These are phyloP conservation scores for Graphium sp. DNA, from an alignment of 2,329 filamentous ascomycete genomes.

Conservation along the genomic window DNA sequence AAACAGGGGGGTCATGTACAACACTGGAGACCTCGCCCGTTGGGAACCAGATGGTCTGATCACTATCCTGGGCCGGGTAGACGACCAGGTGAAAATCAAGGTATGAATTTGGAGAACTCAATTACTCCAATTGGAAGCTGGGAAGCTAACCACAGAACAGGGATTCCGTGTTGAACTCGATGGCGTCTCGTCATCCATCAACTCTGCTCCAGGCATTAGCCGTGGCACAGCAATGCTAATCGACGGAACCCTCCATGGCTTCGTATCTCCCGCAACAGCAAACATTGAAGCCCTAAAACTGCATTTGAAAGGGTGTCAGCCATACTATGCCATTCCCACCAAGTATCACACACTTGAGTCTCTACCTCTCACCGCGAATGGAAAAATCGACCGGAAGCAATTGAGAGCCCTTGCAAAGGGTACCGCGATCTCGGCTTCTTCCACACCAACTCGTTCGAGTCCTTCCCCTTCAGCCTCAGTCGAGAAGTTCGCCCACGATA, in stretches of 20 bases:
- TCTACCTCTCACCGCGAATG: constrained; percentile 34
- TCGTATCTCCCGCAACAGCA: constrained; percentile 21
- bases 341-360: constrained; percentile 21
- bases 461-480: constrained; percentile 12
- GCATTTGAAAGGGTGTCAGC: constrained; percentile 23
- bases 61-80: constrained; percentile 36
- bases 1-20: constrained; percentile 35
- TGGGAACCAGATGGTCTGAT: constrained; percentile 36
- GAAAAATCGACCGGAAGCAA: constrained; percentile 35
- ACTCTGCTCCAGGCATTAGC: constrained; percentile 24
- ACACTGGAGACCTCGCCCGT: constrained; percentile 39
- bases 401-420: constrained; percentile 17
- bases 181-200: constrained; percentile 32
- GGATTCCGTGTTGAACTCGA: constrained; percentile 46
- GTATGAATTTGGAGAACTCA: constrained; percentile 9
- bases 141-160: constrained; percentile 9
- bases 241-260: constrained; percentile 29
- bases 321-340: constrained; percentile 37
- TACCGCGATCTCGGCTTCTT: constrained; percentile 12
- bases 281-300: constrained; percentile 18
- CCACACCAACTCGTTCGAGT: constrained; percentile 6
- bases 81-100: constrained; percentile 47
- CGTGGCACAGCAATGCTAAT: constrained; percentile 29
- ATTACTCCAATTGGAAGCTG: neutral
- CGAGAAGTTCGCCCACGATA: neutral